These are phyloP conservation scores for Populus euphratica DNA, from an alignment of 345 rosid species.

Conservation along the genomic window DNA sequence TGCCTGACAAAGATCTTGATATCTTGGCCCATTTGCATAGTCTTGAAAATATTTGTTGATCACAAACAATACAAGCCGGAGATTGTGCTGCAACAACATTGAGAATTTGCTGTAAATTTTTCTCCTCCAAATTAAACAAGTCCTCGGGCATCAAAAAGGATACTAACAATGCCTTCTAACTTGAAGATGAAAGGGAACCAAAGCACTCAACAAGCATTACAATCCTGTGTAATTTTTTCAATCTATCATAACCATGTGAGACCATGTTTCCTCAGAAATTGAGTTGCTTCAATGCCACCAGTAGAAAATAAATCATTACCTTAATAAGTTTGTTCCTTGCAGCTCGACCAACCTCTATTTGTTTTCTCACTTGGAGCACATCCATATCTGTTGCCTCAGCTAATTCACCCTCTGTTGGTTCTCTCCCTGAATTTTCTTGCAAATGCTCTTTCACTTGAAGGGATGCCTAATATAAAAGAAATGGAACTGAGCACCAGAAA, in stretches of 20 bases:
- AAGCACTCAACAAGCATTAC: not conserved
- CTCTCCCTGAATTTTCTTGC: slow-evolving; percentile 49
- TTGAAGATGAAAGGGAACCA: slow-evolving; percentile 1
- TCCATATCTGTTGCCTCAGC: slow-evolving; percentile 51
- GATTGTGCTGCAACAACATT: slow-evolving; percentile 76
- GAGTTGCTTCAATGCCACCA: not conserved
- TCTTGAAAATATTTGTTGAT: slow-evolving; percentile 89
- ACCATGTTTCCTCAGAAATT: not conserved
- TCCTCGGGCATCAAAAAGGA: not conserved
- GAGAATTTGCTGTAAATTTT: not conserved
- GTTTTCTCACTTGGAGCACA: slow-evolving; percentile 45
- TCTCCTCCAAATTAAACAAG: not conserved
- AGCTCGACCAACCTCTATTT: slow-evolving; percentile 66
- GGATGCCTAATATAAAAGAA: slow-evolving; percentile 44
- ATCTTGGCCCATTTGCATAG: slow-evolving; percentile 65
- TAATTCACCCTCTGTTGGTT: slow-evolving; percentile 61
- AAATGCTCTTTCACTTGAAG: slow-evolving; percentile 55
- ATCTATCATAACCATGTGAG: not conserved
- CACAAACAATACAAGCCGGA: slow-evolving; percentile 79
- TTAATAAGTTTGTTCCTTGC: slow-evolving; percentile 90
- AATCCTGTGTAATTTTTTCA: not conserved
- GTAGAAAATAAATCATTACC: slow-evolving; percentile 28
- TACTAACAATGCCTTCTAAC: not conserved
- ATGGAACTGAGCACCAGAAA: slow-evolving; percentile 23
- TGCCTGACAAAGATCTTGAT: slow-evolving; percentile 96